Evolutionary conservation across 2,329 filamentous ascomycete genomes (phyloP).

Genomic region (Ambrosiella xylebori): DNA sequence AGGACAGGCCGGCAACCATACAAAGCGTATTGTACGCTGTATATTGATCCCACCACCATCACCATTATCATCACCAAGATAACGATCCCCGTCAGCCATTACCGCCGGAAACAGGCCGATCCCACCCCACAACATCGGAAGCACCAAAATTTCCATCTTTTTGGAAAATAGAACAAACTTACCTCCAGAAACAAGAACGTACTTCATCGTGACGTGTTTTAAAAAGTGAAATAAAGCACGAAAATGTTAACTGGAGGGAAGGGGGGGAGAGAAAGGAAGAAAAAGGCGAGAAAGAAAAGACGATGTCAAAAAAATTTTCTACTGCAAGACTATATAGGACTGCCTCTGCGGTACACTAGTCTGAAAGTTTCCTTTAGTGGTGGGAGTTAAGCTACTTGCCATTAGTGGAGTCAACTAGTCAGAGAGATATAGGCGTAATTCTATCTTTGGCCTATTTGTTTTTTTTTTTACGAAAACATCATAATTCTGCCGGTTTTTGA

Average conservation of each 20-base stretch:
- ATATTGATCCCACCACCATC: too few relatives aligned
- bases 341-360: too few relatives aligned
- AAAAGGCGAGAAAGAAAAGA: conserved; percentile 6
- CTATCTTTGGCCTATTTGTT: too few relatives aligned
- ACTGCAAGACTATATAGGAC: conserved; percentile 9
- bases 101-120: background rate
- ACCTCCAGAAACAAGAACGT: conserved; percentile 68
- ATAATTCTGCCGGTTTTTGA: too few relatives aligned
- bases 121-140: background rate
- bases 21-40: too few relatives aligned
- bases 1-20: too few relatives aligned
- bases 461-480: too few relatives aligned
- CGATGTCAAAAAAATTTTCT: conserved; percentile 8
- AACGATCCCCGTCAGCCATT: background rate
- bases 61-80: too few relatives aligned
- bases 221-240: conserved; percentile 10
- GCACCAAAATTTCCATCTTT: background rate
- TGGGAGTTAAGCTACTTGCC: too few relatives aligned
- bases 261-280: conserved; percentile 11
- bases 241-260: conserved; percentile 11
- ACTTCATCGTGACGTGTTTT: conserved; percentile 47
- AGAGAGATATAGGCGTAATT: too few relatives aligned
- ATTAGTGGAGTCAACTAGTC: too few relatives aligned
- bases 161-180: conserved; percentile 13
- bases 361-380: too few relatives aligned